A percentile compares a stretch with the other conserved stretches of the same genome.
These are phyloP conservation scores for Colletotrichum sp. DNA, from an alignment of 2,329 filamentous ascomycete genomes.

Conservation along the genomic window DNA sequence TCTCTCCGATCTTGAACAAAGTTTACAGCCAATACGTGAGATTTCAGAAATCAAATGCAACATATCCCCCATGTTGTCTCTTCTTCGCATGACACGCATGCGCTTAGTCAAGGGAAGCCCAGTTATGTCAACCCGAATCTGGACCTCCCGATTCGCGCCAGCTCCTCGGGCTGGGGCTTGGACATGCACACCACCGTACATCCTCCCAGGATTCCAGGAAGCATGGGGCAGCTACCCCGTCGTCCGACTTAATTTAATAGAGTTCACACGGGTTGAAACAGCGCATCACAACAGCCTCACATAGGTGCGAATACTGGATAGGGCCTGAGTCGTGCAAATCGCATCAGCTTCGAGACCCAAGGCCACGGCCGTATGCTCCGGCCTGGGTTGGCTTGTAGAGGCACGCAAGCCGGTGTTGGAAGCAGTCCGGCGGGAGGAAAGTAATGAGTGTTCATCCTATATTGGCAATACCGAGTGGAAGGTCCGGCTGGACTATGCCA, in stretches of 20 bases:
- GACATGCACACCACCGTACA: background rate
- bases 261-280: background rate
- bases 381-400: background rate
- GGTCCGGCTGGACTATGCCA: background rate
- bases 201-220: background rate
- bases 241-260: background rate
- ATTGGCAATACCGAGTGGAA: background rate
- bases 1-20: background rate
- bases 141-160: background rate
- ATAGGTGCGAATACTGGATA: background rate
- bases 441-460: background rate
- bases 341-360: background rate
- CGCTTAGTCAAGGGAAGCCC: background rate
- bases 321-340: background rate
- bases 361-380: background rate
- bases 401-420: background rate
- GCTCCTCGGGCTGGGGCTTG: background rate
- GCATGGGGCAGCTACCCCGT: background rate
- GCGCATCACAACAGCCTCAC: background rate
- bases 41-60: background rate
- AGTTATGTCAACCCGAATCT: background rate
- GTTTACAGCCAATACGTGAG: background rate
- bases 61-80: background rate
- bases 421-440: background rate
- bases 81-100: background rate